Base-by-base conservation (phyloP, 2,329 filamentous ascomycete genomes). In the Xylaria polymorpha region DNA sequence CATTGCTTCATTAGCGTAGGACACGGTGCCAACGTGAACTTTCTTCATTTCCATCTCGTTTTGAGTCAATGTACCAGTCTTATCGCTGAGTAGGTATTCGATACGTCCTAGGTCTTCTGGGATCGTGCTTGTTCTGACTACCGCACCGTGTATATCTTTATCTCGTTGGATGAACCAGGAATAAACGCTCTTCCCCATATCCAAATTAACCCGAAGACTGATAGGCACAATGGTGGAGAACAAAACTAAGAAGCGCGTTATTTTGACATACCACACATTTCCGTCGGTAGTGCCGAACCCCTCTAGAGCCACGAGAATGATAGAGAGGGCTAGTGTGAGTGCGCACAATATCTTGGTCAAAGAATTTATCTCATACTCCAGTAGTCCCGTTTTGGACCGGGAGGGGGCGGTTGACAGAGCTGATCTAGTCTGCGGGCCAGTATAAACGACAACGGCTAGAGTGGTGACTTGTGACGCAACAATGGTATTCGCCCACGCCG, bases 221-320 rank as follows among this genome's bases (percentile, higher is more conserved):
- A 99, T 98, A 0, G 96, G 96, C 32, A 99, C 97, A 76, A 99
- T 99, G 0, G 95, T 98, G n/a, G 95, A 98, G 84, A 99, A 99
- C 0, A 99, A 85, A 69, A 99, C 97, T 71, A 99, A 83, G 79
- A 98, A 99, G n/a, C 95, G 91, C 90, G 97, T 96, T 76, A 98
- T 97, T 72, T 97, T 95, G 73, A 98, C 90, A 80, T 98, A 99
- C 96, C 96, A 99, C 29, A 87, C 83, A 63, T 88, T 87, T 22
- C 86, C 88, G 63, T 89, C 85, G 1, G 88, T 88, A 72, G 85
- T 87, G 56, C 90, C 85, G 72, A 97, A 96, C 0, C 93, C 91
- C 79, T 98, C 91, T 1, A 98, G 82, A 0, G 93, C 94, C 5
- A 99, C 96, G 9, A 99, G 87, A 50, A 97, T 86, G 71, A 98